Conservation (phyloP, 1,139 yeast genomes). For the Trichomonascaceae sp. region DNA sequence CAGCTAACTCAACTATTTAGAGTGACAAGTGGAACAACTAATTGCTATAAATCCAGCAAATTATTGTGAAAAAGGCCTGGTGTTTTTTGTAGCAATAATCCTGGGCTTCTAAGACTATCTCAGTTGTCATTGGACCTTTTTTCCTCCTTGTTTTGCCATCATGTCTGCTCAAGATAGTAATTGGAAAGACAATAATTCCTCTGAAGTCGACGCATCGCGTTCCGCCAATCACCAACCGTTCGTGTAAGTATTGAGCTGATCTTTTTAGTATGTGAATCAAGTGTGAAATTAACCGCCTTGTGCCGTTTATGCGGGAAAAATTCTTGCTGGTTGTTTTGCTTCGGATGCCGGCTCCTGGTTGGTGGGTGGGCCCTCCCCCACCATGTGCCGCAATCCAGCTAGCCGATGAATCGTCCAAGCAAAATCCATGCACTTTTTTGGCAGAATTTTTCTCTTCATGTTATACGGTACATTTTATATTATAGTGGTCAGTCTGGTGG, state of each 20-base stretch:
- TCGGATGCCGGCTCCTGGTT: background rate
- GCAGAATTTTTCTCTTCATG: background rate
- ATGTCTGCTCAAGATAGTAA: conserved; percentile 5
- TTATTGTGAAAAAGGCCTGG: background rate
- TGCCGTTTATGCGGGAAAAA: background rate
- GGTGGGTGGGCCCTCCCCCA: background rate
- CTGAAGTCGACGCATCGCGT: conserved; percentile 7
- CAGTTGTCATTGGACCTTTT: background rate
- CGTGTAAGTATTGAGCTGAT: background rate
- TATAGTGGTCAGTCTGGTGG: conserved; percentile 11
- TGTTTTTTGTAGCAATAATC: background rate
- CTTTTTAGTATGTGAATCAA: background rate
- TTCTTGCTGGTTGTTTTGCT: background rate
- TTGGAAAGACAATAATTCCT: conserved; percentile 3
- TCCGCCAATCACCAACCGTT: conserved; percentile 5
- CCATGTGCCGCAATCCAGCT: background rate
- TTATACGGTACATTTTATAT: background rate
- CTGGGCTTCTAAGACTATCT: background rate
- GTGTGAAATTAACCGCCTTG: background rate
- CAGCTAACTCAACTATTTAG: background rate
- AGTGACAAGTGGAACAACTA: background rate
- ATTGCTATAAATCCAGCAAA: background rate
- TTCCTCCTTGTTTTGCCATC: background rate
- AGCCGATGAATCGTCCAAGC: background rate
- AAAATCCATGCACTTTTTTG: background rate